Base-by-base conservation (phyloP, 1,284 basidiomycete species). In the Pterulicium gracile region DNA sequence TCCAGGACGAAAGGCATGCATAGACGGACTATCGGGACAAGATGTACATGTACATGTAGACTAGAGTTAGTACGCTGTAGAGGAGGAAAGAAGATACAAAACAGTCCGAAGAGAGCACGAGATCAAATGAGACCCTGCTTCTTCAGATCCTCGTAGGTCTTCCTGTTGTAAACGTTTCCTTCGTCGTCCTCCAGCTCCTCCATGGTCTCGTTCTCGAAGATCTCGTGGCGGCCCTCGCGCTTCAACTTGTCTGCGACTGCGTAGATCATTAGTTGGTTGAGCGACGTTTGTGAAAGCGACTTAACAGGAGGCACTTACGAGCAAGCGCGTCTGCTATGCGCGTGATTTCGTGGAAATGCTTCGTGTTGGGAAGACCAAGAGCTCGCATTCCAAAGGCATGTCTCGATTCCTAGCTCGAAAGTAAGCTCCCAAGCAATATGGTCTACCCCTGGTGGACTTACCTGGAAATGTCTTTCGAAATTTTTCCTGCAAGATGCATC, bases 331-430 rank as follows among this genome's bases (percentile, higher is more conserved):
- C 96, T 56, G 92, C 87, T 54, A 99, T 99, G 45, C 86, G 79
- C 17, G 94, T 98, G 52, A 99, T 97, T 63, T 97, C 95, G 58
- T 96, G 90, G 72, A 98, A 99, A 66, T 99, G 96, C 61, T 95
- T 95, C 1, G 94, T 97, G 56, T 98, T 98, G 1, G 96, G 96
- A 52, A 99, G 69, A 14, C 96, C 96, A 22, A 99, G 73, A 3
- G 96, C 95, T 35, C 93, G 83, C 92, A 99, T 97, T 22, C 95
- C 96, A 56, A 98, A 98, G 1, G 95, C 90, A 67, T 99, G 96
- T 47, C 94, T 75, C 32, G 89, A 88, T 71, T 98, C 96, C 75
- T 39, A 17, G 19, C 27, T 7, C n/a, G 7, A 39, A 15, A n/a
- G n/a, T n/a, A n/a, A n/a, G n/a, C n/a, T n/a, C n/a, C n/a, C n/a